phyloP scores from a whole-genome alignment of 2,329 filamentous ascomycete species.

The Aspergillus sp. region DNA sequence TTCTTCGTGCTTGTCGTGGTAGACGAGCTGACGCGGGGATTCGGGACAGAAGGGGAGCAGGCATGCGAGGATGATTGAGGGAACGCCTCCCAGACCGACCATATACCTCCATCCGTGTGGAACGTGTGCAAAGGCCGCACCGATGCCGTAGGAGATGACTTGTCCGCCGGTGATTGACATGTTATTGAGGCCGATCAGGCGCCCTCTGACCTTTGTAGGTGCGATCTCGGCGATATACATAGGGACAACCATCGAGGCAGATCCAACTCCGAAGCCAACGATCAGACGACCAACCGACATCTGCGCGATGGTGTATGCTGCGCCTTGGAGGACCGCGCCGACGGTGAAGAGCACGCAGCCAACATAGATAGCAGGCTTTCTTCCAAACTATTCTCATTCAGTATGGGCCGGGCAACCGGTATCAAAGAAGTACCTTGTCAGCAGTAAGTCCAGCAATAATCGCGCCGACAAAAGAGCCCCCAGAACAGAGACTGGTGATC shows the following conservation, averaged over 20 bases:
- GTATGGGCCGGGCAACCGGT: slow-evolving; percentile 16
- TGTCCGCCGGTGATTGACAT: slow-evolving; percentile 47
- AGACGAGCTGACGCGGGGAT: slow-evolving; percentile 25
- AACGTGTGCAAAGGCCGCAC: slow-evolving; percentile 43
- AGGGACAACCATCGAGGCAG: slow-evolving; percentile 49
- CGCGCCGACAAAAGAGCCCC: slow-evolving; percentile 48
- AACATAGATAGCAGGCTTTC: slow-evolving; percentile 43
- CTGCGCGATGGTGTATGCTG: slow-evolving; percentile 41
- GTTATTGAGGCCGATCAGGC: slow-evolving; percentile 43
- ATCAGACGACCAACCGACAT: slow-evolving; percentile 49
- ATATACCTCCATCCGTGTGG: slow-evolving; percentile 51
- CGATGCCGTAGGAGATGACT: slow-evolving; percentile 44
- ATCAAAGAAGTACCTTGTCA: slow-evolving; percentile 31
- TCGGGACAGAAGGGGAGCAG: slow-evolving; percentile 48
- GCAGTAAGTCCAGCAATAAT: slow-evolving; percentile 39
- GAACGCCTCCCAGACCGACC: slow-evolving; percentile 51
- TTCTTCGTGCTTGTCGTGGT: slow-evolving; percentile 19
- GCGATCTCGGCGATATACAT: slow-evolving; percentile 53
- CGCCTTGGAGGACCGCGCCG: slow-evolving; percentile 38
- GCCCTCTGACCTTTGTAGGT: slow-evolving; percentile 50
- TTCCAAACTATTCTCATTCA: slow-evolving; percentile 21
- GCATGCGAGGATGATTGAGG: slow-evolving; percentile 45
- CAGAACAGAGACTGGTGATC: slow-evolving; percentile 54
- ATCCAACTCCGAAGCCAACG: slow-evolving; percentile 51
- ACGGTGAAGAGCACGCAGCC: slow-evolving; percentile 43